Percentiles rank a stretch among this genome's conserved stretches.
Evolutionary conservation across 306 rosid genomes (phyloP).

Genomic region (Quercus bicolor): DNA sequence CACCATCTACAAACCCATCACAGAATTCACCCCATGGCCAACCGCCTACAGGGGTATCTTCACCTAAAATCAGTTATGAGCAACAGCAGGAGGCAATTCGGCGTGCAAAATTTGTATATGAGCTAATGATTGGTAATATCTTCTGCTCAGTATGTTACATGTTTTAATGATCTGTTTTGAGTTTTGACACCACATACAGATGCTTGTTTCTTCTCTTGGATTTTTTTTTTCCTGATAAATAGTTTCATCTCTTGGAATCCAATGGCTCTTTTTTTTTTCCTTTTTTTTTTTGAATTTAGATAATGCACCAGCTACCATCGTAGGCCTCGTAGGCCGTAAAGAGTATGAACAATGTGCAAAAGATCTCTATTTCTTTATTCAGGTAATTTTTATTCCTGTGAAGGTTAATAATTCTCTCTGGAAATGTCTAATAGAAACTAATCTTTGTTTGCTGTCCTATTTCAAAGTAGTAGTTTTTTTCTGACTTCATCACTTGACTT

Average conservation of each 20-base stretch:
- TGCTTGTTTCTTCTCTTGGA: background rate
- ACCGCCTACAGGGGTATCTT: slow-evolving; percentile 34
- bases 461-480: slow-evolving; percentile 1
- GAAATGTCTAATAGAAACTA: slow-evolving; percentile 13
- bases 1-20: slow-evolving; percentile 36
- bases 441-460: background rate
- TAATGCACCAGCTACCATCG: slow-evolving; percentile 79
- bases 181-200: background rate
- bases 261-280: background rate
- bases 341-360: slow-evolving; percentile 93
- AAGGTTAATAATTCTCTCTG: background rate
- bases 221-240: background rate
- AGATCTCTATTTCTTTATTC: slow-evolving; percentile 90
- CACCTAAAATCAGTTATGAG: slow-evolving; percentile 51
- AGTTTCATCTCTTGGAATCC: background rate
- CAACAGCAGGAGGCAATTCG: slow-evolving; percentile 67
- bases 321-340: slow-evolving; percentile 88
- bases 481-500: background rate
- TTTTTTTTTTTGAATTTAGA: slow-evolving; percentile 38
- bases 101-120: slow-evolving; percentile 86
- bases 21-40: slow-evolving; percentile 44
- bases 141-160: slow-evolving; percentile 10
- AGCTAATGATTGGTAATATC: slow-evolving; percentile 76
- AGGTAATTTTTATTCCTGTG: slow-evolving; percentile 46
- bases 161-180: slow-evolving; percentile 1